Evolutionary conservation across 257 asterid species (phyloP).

Genomic region (Scutellaria galericulata): DNA sequence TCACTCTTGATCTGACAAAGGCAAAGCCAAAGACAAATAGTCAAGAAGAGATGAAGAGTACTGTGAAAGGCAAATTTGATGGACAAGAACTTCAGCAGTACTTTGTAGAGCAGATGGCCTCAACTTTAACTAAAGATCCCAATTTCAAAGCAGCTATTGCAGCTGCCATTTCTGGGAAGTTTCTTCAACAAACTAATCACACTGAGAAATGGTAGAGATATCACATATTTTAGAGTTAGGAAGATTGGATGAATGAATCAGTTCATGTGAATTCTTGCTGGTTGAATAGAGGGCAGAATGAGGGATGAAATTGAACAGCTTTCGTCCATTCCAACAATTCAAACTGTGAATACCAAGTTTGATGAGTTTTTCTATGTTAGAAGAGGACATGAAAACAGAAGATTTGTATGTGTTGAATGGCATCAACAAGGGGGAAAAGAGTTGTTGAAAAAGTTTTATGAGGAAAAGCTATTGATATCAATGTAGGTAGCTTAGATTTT

Average conservation of each 20-base stretch:
- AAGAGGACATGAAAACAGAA: neutral
- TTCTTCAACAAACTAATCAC: constrained; percentile 55
- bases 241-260: no score
- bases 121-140: constrained; percentile 87
- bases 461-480: neutral
- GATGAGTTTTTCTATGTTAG: neutral
- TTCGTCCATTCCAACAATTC: neutral
- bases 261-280: constrained; percentile 20
- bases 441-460: no score
- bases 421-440: neutral
- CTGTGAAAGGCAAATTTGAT: constrained; percentile 35
- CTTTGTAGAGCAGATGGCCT: constrained; percentile 87
- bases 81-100: constrained; percentile 60
- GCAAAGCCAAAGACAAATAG: constrained; percentile 37
- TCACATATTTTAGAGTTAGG: no score
- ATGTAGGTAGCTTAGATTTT: constrained; percentile 28
- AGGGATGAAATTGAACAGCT: neutral
- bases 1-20: constrained; percentile 66
- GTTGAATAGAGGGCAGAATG: neutral
- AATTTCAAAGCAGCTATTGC: constrained; percentile 87
- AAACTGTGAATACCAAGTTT: neutral
- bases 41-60: constrained; percentile 37
- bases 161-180: constrained; percentile 92
- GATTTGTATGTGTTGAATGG: no score
- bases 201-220: constrained; percentile 40